Percentiles rank a stretch among this genome's conserved stretches.
phyloP scores from a whole-genome alignment of 129 eudicot genomes.

The Flaveria ramosissima region DNA sequence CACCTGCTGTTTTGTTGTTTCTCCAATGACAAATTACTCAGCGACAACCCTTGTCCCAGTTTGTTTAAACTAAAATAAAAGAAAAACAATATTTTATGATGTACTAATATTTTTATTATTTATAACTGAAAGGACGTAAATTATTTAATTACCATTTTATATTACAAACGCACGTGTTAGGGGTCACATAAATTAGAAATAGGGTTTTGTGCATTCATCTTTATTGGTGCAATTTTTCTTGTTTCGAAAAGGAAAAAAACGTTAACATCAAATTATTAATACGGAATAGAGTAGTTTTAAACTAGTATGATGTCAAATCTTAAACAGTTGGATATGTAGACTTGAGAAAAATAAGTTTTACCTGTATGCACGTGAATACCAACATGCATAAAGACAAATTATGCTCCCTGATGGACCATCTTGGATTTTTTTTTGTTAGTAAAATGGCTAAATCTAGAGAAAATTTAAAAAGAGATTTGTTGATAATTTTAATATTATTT shows the following conservation, averaged over 20 bases:
- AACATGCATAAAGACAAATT: conserved; percentile 32
- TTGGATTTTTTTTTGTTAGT: neutral
- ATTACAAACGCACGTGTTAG: conserved; percentile 25
- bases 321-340: conserved; percentile 5
- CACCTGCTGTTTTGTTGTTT: conserved; percentile 41
- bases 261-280: no score
- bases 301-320: conserved; percentile 22
- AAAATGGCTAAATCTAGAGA: conserved; percentile 8
- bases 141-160: neutral
- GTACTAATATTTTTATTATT: no score
- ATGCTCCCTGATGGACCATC: conserved; percentile 30
- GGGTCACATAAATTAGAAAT: neutral
- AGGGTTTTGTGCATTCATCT: conserved; percentile 17
- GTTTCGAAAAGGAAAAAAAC: neutral
- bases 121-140: conserved; percentile 2
- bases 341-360: neutral
- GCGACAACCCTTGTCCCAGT: conserved; percentile 21
- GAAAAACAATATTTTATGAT: neutral
- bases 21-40: conserved; percentile 31
- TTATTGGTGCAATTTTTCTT: conserved; percentile 11
- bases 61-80: conserved; percentile 2
- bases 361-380: conserved; percentile 13
- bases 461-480: neutral
- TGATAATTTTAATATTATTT: no score
- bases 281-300: neutral